Evolutionary conservation across 371 early-diverging fungal genomes (phyloP).

Genomic region (Pancytospora philotis): DNA sequence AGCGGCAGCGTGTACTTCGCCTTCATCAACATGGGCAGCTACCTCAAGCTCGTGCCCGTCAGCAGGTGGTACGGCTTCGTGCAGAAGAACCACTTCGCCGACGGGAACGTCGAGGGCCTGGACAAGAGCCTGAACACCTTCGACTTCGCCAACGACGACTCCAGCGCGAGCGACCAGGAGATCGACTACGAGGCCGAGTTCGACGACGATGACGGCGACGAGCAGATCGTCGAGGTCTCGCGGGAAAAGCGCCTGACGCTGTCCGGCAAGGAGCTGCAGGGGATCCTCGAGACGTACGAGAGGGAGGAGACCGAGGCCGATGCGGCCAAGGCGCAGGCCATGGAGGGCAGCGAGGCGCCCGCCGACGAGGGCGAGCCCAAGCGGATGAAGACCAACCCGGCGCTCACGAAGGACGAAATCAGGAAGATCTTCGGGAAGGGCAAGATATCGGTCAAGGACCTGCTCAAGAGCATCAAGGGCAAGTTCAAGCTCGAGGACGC

Average conservation of each 20-base stretch:
- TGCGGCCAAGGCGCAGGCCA: slow-evolving; percentile 14
- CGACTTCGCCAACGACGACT: slow-evolving; percentile 1
- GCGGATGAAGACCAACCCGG: slow-evolving; percentile 11
- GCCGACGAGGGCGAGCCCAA: slow-evolving; percentile 4
- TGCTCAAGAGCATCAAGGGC: slow-evolving; percentile 30
- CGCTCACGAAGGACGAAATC: slow-evolving; percentile 25
- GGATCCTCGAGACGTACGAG: slow-evolving; percentile 42
- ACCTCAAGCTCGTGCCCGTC: slow-evolving; percentile 46
- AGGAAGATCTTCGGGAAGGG: slow-evolving; percentile 15
- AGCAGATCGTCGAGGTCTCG: slow-evolving; percentile 29
- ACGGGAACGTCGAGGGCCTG: slow-evolving; percentile 44
- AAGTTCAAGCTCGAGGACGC: slow-evolving; percentile 41
- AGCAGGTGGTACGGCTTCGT: slow-evolving; percentile 57
- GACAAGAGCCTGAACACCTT: slow-evolving; percentile 25
- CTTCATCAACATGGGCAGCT: slow-evolving; percentile 45
- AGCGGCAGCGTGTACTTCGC: slow-evolving; percentile 49
- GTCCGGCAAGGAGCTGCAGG: slow-evolving; percentile 54
- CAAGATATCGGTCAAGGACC: slow-evolving; percentile 34
- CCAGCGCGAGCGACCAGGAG: slow-evolving; percentile 46
- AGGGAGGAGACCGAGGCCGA: slow-evolving; percentile 47
- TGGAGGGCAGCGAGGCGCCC: slow-evolving; percentile 10
- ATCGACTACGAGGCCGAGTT: slow-evolving; percentile 58
- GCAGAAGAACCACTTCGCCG: slow-evolving; percentile 39
- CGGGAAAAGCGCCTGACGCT: slow-evolving; percentile 45
- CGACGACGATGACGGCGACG: slow-evolving; percentile 60